These are phyloP conservation scores for Vitis rotundifolia DNA, from an alignment of 164 flowering plant species.

Conservation along the genomic window DNA sequence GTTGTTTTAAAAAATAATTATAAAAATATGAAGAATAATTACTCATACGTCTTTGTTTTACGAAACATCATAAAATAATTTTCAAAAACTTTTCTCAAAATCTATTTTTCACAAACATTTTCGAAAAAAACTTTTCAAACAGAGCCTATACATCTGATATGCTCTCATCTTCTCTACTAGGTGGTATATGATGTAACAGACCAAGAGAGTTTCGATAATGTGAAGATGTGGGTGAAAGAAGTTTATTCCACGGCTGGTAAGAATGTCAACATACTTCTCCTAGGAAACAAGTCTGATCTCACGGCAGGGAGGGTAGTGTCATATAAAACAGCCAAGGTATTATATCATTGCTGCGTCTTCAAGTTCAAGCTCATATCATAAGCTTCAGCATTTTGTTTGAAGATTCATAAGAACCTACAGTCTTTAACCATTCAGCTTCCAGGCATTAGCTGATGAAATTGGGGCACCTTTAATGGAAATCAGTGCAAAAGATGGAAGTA, in stretches of 20 bases:
- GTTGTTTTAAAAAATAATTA: too few species aligned
- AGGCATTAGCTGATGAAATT: slow-evolving; percentile 44
- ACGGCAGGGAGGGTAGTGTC: slow-evolving; percentile 34
- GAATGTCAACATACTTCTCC: slow-evolving; percentile 42
- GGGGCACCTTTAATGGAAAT: slow-evolving; percentile 45
- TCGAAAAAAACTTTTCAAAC: too few species aligned
- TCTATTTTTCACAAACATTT: too few species aligned
- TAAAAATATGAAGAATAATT: too few species aligned
- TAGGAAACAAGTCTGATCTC: slow-evolving; percentile 46
- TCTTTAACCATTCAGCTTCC: not conserved
- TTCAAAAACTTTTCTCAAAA: too few species aligned
- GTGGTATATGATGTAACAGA: slow-evolving; percentile 48
- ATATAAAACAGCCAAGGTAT: slow-evolving; percentile 40
- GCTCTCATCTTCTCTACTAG: slow-evolving; percentile 6
- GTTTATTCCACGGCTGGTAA: slow-evolving; percentile 44
- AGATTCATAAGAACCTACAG: too few species aligned
- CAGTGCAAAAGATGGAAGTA: slow-evolving; percentile 36
- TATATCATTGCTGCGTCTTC: too few species aligned
- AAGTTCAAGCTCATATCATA: too few species aligned
- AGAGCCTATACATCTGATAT: too few species aligned
- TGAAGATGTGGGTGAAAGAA: slow-evolving; percentile 45
- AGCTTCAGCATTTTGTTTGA: too few species aligned
- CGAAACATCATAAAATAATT: too few species aligned
- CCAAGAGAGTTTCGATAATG: slow-evolving; percentile 46
- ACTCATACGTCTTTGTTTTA: too few species aligned